phyloP scores from a whole-genome alignment of 148 eudicot species.

The Arctostaphylos glauca region DNA sequence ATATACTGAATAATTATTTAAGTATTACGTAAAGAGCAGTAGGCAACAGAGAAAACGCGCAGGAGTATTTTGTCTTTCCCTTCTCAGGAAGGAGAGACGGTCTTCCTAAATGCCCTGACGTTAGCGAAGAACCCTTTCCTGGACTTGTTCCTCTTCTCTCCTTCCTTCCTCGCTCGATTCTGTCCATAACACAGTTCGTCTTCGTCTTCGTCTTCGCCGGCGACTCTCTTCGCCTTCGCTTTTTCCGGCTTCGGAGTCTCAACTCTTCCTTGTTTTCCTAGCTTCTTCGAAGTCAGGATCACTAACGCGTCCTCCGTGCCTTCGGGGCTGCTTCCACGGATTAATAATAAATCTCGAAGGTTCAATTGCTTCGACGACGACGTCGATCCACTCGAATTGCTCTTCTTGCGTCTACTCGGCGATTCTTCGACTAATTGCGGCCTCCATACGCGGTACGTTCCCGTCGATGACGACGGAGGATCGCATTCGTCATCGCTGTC shows the following conservation, averaged over 20 bases:
- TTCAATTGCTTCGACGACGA: conserved; percentile 33
- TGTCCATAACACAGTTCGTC: conserved; percentile 27
- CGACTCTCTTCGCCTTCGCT: not conserved
- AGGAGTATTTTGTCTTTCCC: no score
- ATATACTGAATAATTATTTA: no score
- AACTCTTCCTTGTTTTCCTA: not conserved
- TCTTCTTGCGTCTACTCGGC: conserved; percentile 42
- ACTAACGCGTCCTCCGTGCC: conserved; percentile 37
- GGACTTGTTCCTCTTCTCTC: no score
- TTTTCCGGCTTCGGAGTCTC: not conserved
- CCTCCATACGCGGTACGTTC: conserved; percentile 38
- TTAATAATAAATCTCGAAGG: conserved; percentile 26
- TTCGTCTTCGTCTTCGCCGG: no score
- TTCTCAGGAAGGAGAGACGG: no score
- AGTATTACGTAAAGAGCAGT: no score
- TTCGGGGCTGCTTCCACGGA: conserved; percentile 47
- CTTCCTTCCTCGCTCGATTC: conserved; percentile 17
- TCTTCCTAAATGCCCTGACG: no score
- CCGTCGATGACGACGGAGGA: conserved; percentile 21
- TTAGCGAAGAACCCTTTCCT: no score
- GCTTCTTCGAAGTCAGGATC: conserved; percentile 25
- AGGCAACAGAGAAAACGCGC: no score
- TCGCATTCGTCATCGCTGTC: conserved; percentile 15
- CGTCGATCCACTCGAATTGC: conserved; percentile 45
- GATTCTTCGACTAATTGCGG: conserved; percentile 24